Conservation (phyloP, 2,329 filamentous ascomycete genomes). For the Biscogniauxia mediterranea region DNA sequence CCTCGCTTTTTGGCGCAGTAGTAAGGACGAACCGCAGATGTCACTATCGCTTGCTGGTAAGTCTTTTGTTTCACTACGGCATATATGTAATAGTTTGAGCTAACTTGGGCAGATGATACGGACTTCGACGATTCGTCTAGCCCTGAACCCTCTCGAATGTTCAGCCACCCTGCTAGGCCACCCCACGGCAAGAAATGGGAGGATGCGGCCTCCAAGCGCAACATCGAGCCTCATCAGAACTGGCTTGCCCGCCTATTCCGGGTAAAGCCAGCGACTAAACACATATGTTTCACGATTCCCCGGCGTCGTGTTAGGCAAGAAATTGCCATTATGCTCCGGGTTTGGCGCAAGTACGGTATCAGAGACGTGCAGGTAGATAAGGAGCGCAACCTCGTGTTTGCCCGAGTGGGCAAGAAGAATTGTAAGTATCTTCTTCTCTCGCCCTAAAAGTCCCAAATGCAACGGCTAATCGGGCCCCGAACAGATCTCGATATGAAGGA, state of each 20-base stretch:
- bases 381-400: conserved; percentile 75
- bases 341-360: conserved; percentile 83
- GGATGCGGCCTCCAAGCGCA: conserved; percentile 36
- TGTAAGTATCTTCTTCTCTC: conserved; percentile 54
- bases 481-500: conserved; percentile 78
- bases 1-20: conserved; percentile 55
- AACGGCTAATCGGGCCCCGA: conserved; percentile 9
- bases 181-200: conserved; percentile 20
- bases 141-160: conserved; percentile 23
- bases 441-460: neutral
- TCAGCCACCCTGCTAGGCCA: conserved; percentile 17
- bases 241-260: conserved; percentile 90
- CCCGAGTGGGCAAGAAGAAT: conserved; percentile 72
- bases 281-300: conserved; percentile 73
- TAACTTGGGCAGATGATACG: conserved; percentile 22
- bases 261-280: conserved; percentile 76
- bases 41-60: conserved; percentile 42
- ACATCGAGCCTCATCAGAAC: conserved; percentile 70
- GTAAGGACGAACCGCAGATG: conserved; percentile 41
- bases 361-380: conserved; percentile 77
- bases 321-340: conserved; percentile 68
- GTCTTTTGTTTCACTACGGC: conserved; percentile 10
- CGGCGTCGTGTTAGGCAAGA: conserved; percentile 75
- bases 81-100: neutral
- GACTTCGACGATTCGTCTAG: conserved; percentile 33